Evolutionary conservation across 495 filamentous ascomycete species (phyloP).

Genomic region (Aspergillus funiculosus): DNA sequence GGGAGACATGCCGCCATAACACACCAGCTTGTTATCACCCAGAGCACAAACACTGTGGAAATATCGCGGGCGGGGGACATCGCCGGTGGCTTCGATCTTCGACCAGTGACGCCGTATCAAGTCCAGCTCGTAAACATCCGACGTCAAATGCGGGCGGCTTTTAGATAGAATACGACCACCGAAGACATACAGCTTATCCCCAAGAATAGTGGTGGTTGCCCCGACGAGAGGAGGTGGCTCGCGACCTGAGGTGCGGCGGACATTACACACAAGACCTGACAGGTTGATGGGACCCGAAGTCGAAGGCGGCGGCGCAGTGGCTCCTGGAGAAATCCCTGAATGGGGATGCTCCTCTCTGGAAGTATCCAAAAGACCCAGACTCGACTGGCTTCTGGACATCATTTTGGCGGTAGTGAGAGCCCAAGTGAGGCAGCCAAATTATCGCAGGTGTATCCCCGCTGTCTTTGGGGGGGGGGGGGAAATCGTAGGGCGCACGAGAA

Average conservation of each 20-base stretch:
- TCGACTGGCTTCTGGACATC: constrained; percentile 46
- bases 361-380: constrained; percentile 35
- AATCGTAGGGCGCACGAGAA: neutral
- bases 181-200: constrained; percentile 94
- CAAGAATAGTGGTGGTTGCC: constrained; percentile 88
- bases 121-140: constrained; percentile 89
- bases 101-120: constrained; percentile 88
- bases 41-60: constrained; percentile 93
- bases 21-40: constrained; percentile 92
- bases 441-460: neutral
- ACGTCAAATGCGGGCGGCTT: constrained; percentile 73
- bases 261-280: constrained; percentile 89
- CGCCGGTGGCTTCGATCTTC: constrained; percentile 75
- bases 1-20: constrained; percentile 97
- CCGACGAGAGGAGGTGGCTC: constrained; percentile 90
- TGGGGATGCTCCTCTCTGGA: constrained; percentile 31
- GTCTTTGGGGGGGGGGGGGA: too few species aligned
- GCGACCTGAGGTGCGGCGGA: constrained; percentile 81
- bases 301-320: constrained; percentile 25
- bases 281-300: constrained; percentile 56
- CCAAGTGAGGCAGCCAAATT: constrained; percentile 1
- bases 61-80: constrained; percentile 84
- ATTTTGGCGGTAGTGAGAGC: constrained; percentile 21
- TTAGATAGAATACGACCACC: constrained; percentile 83
- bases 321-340: constrained; percentile 29